A percentile compares a stretch with the other conserved stretches of the same genome.
Conservation (phyloP, 192 early-diverging fungal genomes). For the Coemansia sp. region DNA sequence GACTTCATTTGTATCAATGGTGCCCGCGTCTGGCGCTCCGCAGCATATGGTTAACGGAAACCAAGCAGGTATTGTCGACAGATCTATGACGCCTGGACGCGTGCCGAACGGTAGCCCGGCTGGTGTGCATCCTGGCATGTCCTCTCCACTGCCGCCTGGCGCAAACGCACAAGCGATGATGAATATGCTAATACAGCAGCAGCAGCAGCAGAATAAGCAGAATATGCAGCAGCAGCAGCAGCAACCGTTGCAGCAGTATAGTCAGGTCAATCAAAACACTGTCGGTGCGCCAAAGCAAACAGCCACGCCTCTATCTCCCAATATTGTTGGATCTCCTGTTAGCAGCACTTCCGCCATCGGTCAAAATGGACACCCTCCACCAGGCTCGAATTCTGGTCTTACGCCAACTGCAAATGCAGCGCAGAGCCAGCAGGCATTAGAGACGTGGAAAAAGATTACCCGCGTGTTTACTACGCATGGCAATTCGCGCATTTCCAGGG, state of each 20-base stretch:
- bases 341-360: neutral
- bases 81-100: conserved; percentile 14
- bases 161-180: conserved; percentile 47
- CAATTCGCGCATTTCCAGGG: conserved; percentile 33
- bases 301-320: conserved; percentile 28
- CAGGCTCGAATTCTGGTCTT: conserved; percentile 4
- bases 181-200: conserved; percentile 46
- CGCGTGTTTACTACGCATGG: conserved; percentile 45
- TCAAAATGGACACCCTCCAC: neutral
- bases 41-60: conserved; percentile 6
- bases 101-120: conserved; percentile 5
- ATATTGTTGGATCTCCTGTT: conserved; percentile 10
- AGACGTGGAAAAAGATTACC: conserved; percentile 45
- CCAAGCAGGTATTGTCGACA: conserved; percentile 1
- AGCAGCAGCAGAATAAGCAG: conserved; percentile 20
- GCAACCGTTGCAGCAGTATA: conserved; percentile 22
- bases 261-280: conserved; percentile 13
- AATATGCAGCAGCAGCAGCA: conserved; percentile 40
- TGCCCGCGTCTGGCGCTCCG: conserved; percentile 3
- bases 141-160: conserved; percentile 25
- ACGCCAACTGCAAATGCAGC: conserved; percentile 5
- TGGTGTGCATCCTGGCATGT: conserved; percentile 4
- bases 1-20: neutral
- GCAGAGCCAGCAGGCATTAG: conserved; percentile 33
- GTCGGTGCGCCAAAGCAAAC: conserved; percentile 30